Conservation (phyloP, 1,284 basidiomycete species). For the Malassezia japonica region DNA sequence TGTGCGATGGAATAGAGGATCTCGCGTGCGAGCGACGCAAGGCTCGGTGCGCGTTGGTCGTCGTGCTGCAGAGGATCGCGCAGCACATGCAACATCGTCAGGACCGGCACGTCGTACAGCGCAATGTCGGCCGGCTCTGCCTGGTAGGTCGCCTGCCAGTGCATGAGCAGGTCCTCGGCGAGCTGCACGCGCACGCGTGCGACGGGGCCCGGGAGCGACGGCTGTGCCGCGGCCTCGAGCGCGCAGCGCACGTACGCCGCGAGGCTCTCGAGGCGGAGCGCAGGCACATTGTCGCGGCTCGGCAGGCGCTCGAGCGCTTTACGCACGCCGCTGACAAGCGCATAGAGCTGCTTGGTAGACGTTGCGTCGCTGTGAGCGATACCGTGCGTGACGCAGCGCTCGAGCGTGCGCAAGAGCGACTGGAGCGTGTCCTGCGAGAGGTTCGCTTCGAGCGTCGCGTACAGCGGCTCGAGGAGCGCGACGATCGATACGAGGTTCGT, state of each 20-base stretch:
- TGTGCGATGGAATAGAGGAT: neutral
- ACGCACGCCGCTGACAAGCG: neutral
- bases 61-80: constrained; percentile 22
- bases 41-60: constrained; percentile 53
- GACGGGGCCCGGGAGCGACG: neutral
- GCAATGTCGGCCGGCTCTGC: neutral
- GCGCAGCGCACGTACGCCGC: neutral
- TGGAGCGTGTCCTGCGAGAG: neutral
- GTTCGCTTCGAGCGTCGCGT: neutral
- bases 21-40: neutral
- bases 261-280: constrained; percentile 1
- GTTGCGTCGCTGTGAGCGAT: neutral
- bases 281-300: neutral
- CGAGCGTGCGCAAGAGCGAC: neutral
- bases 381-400: neutral
- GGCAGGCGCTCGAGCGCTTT: neutral
- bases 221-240: neutral
- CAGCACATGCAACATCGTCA: neutral
- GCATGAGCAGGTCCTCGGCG: neutral
- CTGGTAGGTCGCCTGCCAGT: constrained; percentile 7
- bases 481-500: constrained; percentile 1
- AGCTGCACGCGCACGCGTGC: constrained; percentile 5
- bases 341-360: neutral
- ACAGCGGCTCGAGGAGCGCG: neutral
- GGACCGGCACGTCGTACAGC: neutral